Conservation (phyloP, 495 filamentous ascomycete genomes). For the Aspergillus bridgeri region DNA sequence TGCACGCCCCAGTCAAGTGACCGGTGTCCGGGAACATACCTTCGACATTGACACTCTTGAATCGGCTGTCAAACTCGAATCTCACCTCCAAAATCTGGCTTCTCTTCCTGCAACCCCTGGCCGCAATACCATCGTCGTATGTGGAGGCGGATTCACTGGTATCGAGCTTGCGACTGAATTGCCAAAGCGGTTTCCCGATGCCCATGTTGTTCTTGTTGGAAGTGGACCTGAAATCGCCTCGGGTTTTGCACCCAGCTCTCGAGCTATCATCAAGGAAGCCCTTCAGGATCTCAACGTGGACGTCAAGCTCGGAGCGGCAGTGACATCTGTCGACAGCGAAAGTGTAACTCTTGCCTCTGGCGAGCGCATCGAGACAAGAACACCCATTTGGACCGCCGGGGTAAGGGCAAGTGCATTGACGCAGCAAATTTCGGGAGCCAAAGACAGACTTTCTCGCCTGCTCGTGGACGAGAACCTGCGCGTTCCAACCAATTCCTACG, state of each 20-base stretch:
- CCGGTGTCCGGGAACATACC: conserved; percentile 24
- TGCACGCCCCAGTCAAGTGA: conserved; percentile 21
- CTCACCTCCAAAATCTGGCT: conserved; percentile 13
- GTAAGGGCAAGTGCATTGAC: conserved; percentile 19
- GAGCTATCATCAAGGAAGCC: conserved; percentile 18
- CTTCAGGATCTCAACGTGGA: conserved; percentile 17
- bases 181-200: conserved; percentile 15
- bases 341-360: conserved; percentile 19
- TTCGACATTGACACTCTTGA: conserved; percentile 29
- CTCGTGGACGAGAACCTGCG: conserved; percentile 17
- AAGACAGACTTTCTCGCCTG: conserved; percentile 14
- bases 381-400: conserved; percentile 22
- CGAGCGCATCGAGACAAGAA: conserved; percentile 19
- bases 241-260: conserved; percentile 16
- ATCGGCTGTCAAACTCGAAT: conserved; percentile 16
- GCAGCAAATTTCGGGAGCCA: conserved; percentile 16
- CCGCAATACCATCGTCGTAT: conserved; percentile 18
- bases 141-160: conserved; percentile 24
- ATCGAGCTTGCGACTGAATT: conserved; percentile 23
- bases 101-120: conserved; percentile 12
- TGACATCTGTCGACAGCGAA: conserved; percentile 12
- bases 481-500: conserved; percentile 5
- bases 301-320: conserved; percentile 13
- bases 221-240: conserved; percentile 15
- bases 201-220: conserved; percentile 17